Evolutionary conservation across 2,329 filamentous ascomycete species (phyloP), one percentile per base, ranked within the genome.

Genomic region (Aureobasidium sp.): DNA sequence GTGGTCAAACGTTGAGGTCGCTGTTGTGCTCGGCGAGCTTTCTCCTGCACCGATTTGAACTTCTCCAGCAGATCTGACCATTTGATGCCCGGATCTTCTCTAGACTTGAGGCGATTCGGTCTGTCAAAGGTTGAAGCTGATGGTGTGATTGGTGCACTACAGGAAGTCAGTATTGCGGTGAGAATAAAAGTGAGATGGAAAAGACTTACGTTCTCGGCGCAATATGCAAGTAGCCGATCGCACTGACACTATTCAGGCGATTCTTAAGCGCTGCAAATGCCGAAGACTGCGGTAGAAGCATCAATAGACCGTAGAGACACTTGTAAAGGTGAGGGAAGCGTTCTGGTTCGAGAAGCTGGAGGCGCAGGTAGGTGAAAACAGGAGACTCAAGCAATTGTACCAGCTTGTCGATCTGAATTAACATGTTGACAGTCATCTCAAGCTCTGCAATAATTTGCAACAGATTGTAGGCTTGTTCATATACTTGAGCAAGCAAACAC

Each of bases 371-470:
- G 50, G 94, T 99, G 71, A 99, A 99, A 1, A 99, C 94, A 0
- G 94, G 94, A 0, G 92, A 97, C 73, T 99, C 94, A 42, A 99
- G 86, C 16, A 99, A 82, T 73, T 99, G 94, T 13, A 99, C 94
- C 16, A 99, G 82, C 74, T 99, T 99, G 75, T 99, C 94, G 67
- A 99, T 97, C 73, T 99, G 95, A 47, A 99, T 99, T 61, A 99
- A 83, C 76, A 97, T 96, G 69, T 96, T 96, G 68, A 99, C 94
- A 0, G 93, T 97, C 91, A 99, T 97, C 73, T 99, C 94, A 53
- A 99, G 81, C 69, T 99, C 94, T 63, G 91, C 94, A 15, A 99
- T 97, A 52, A 97, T 94, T 71, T 97, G 92, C 21, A 99, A 80
- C 16, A 99, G 81, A 71, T 97, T 91, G 70, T 97, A 99, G 11